Conservation (phyloP, 441 rosid species). For the Cnidoscolus chayamansa region DNA sequence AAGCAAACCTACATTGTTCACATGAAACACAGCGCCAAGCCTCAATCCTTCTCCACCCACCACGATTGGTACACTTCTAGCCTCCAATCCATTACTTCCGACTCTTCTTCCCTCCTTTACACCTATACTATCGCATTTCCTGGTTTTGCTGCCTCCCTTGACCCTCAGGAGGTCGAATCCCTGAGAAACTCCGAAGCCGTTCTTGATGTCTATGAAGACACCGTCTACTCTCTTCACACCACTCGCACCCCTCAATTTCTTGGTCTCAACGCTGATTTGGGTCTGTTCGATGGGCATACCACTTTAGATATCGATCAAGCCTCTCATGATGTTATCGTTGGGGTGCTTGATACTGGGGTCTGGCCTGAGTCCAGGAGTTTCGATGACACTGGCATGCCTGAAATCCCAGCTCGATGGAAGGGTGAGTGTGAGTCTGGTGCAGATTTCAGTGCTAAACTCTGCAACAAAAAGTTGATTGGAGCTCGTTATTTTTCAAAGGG, state of each 20-base stretch:
- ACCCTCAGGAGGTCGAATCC: slow-evolving; percentile 41
- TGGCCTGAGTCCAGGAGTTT: slow-evolving; percentile 82
- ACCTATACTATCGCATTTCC: slow-evolving; percentile 58
- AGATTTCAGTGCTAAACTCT: slow-evolving; percentile 56
- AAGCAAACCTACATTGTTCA: slow-evolving; percentile 70
- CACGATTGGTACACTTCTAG: slow-evolving; percentile 63
- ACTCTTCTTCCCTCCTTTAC: slow-evolving; percentile 53
- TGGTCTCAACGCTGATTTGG: slow-evolving; percentile 54
- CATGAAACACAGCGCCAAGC: slow-evolving; percentile 54
- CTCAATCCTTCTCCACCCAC: slow-evolving; percentile 51
- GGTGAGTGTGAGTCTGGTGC: slow-evolving; percentile 69
- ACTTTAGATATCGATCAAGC: slow-evolving; percentile 38
- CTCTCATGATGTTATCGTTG: slow-evolving; percentile 53
- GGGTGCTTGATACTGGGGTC: slow-evolving; percentile 86
- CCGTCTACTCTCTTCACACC: slow-evolving; percentile 67
- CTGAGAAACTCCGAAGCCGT: slow-evolving; percentile 52
- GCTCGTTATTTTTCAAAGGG: slow-evolving; percentile 80
- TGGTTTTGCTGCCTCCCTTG: slow-evolving; percentile 77
- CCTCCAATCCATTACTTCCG: slow-evolving; percentile 43
- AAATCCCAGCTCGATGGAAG: slow-evolving; percentile 61
- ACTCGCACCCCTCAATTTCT: slow-evolving; percentile 73
- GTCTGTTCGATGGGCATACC: slow-evolving; percentile 41
- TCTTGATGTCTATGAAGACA: slow-evolving; percentile 66
- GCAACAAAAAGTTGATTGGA: slow-evolving; percentile 78
- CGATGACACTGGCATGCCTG: slow-evolving; percentile 59